Base-by-base conservation (phyloP, 176 grass and related monocot genomes). In the Lolium perenne region DNA sequence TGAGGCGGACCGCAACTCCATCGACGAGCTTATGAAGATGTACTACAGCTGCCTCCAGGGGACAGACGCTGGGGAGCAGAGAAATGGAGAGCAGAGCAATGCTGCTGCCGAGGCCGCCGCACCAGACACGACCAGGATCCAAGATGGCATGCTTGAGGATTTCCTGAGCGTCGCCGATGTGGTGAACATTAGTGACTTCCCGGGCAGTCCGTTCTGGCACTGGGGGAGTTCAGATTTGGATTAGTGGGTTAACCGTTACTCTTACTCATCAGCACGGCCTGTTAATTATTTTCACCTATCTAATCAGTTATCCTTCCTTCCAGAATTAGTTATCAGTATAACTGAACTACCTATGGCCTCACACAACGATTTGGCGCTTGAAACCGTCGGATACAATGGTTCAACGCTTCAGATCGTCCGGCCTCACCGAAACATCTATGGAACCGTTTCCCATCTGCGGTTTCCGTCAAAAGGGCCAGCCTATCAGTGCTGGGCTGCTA, bases 21-120 rank as follows among this genome's bases (percentile, higher is more conserved):
- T 91, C 32, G 85, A 80, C 6, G 85, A 91, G 85, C 84, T 91
- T 76, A 80, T 91, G 67, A 91, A 41, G 66, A 63, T 91, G 49
- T 87, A 91, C 62, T 87, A 73, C 75, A 72, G 50, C 51, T 89
- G 83, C 59, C 25, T 89, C 60, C 78, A 86, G 71, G 88, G 88
- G 38, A 76, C 77, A 7, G 77, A 74, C 15, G 70, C 13, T 53
- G 76, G 23, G 4, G 47, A 66, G 47, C 17, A 29, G 8, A 32
- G 67, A 18, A 53, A 5, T 29, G n/a, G 40, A 40, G 77, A 84
- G 43, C 83, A 90, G 57, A 15, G 26, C 71, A 38, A 46, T 50
- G 17, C 4, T 25, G 48, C 7, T 26, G 58, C 21, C 5, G 69
- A 38, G 25, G 46, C 48, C 16, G 23, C 22, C 60, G 48, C 16